Evolutionary conservation across 2,329 filamentous ascomycete genomes (phyloP).

Genomic region (Chrysoporthe puriensis): DNA sequence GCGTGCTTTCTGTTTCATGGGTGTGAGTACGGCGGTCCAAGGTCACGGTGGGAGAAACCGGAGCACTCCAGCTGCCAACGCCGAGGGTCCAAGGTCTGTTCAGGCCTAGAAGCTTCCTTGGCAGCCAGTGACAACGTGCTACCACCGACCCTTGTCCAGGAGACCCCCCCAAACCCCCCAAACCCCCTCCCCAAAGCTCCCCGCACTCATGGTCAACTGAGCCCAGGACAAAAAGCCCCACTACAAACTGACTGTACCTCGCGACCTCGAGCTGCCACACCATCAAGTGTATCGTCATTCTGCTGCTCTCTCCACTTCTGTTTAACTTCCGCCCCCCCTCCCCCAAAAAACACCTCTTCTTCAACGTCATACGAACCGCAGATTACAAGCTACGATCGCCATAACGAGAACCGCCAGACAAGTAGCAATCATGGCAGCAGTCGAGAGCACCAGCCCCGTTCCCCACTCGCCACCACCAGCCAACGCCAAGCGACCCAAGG

Average conservation of each 20-base stretch:
- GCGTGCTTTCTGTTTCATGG: not conserved
- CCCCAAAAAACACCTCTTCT: not conserved
- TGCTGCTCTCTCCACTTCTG: not conserved
- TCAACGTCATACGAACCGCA: slow-evolving; percentile 4
- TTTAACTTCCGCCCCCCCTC: slow-evolving; percentile 5
- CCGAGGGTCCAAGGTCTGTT: not conserved
- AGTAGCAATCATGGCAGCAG: slow-evolving; percentile 45
- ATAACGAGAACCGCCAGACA: slow-evolving; percentile 3
- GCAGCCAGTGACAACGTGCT: not conserved
- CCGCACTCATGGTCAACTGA: not conserved
- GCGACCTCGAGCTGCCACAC: slow-evolving; percentile 1
- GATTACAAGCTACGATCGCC: not conserved
- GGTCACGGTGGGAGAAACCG: not conserved
- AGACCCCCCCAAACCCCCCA: not conserved
- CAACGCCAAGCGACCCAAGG: slow-evolving; percentile 50
- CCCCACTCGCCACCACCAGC: slow-evolving; percentile 48
- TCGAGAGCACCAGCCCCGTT: slow-evolving; percentile 42
- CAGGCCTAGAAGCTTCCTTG: not conserved
- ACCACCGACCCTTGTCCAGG: not conserved
- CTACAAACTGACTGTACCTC: not conserved
- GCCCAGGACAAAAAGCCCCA: slow-evolving; percentile 5
- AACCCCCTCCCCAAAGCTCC: not conserved
- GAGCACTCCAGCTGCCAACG: not conserved
- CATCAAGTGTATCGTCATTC: slow-evolving; percentile 5
- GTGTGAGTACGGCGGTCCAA: too few relatives aligned